These are phyloP conservation scores for Claviceps sp. DNA, from an alignment of 2,329 filamentous ascomycete genomes.

Conservation along the genomic window DNA sequence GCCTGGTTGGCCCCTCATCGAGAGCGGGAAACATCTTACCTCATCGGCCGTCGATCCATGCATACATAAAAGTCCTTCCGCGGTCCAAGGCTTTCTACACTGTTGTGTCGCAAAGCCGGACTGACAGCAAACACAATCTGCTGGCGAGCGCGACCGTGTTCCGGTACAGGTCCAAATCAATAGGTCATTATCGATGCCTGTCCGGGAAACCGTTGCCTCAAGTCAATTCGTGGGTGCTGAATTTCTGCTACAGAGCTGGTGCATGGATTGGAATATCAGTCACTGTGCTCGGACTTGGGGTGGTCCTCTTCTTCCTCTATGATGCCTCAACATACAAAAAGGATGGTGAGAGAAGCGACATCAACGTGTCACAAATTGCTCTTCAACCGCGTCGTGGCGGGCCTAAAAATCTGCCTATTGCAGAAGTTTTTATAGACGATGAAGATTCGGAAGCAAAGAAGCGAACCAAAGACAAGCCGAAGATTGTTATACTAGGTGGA, in stretches of 20 bases:
- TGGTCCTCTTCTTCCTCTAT: slow-evolving; percentile 83
- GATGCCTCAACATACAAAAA: slow-evolving; percentile 85
- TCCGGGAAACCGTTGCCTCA: slow-evolving; percentile 41
- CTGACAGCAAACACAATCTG: neutral
- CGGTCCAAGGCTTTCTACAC: neutral
- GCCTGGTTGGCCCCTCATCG: neutral
- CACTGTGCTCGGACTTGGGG: slow-evolving; percentile 50
- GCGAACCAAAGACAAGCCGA: slow-evolving; percentile 73
- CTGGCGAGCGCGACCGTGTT: neutral
- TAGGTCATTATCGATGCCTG: slow-evolving; percentile 14
- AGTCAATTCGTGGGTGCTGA: slow-evolving; percentile 31
- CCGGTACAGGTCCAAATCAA: neutral
- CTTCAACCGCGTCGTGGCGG: slow-evolving; percentile 71
- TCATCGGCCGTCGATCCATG: neutral
- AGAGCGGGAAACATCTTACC: neutral
- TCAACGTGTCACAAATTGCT: slow-evolving; percentile 73
- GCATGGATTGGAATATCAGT: slow-evolving; percentile 55
- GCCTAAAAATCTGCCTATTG: slow-evolving; percentile 88
- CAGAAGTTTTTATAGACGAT: slow-evolving; percentile 78
- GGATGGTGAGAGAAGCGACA: slow-evolving; percentile 50
- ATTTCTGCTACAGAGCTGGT: slow-evolving; percentile 55
- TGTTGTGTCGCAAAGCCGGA: neutral
- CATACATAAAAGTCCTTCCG: neutral
- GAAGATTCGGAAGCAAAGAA: slow-evolving; percentile 61
- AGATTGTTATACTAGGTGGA: slow-evolving; percentile 80